Evolutionary conservation across 371 early-diverging fungal species (phyloP).

Genomic region (Haplosporangium sp.): DNA sequence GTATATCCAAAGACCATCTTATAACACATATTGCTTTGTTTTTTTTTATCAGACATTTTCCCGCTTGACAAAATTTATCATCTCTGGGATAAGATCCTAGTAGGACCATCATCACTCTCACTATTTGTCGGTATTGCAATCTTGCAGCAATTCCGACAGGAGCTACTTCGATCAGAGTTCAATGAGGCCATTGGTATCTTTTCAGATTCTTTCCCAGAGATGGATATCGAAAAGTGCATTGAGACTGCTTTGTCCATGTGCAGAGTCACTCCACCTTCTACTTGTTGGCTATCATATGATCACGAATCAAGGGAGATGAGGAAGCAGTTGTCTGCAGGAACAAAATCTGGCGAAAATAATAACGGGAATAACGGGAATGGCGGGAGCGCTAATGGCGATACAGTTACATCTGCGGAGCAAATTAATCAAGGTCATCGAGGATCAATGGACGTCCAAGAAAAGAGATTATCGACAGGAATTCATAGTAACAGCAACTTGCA

Average conservation of each 20-base stretch:
- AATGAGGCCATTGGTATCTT: constrained; percentile 74
- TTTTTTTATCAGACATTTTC: constrained; percentile 72
- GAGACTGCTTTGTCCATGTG: constrained; percentile 76
- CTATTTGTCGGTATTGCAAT: constrained; percentile 81
- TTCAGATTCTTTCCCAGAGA: constrained; percentile 75
- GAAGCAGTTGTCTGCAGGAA: constrained; percentile 13
- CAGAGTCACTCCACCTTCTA: constrained; percentile 71
- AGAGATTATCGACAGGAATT: background rate
- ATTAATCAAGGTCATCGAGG: background rate
- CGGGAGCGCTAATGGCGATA: background rate
- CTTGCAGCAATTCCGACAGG: constrained; percentile 71
- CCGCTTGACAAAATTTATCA: constrained; percentile 83
- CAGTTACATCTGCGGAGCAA: background rate
- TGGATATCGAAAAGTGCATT: constrained; percentile 80
- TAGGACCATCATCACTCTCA: constrained; percentile 73
- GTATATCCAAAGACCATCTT: background rate
- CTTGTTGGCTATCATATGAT: constrained; percentile 54
- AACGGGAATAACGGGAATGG: background rate
- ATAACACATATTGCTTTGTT: background rate
- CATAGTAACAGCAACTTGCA: constrained; percentile 2
- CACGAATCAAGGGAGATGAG: constrained; percentile 43
- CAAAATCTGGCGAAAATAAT: background rate
- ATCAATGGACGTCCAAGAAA: background rate
- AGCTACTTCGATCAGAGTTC: constrained; percentile 70
- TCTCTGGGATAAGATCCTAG: constrained; percentile 82